Evolutionary conservation across 352 stramenopile genomes (phyloP).

Genomic region (Globisporangium viniferum): DNA sequence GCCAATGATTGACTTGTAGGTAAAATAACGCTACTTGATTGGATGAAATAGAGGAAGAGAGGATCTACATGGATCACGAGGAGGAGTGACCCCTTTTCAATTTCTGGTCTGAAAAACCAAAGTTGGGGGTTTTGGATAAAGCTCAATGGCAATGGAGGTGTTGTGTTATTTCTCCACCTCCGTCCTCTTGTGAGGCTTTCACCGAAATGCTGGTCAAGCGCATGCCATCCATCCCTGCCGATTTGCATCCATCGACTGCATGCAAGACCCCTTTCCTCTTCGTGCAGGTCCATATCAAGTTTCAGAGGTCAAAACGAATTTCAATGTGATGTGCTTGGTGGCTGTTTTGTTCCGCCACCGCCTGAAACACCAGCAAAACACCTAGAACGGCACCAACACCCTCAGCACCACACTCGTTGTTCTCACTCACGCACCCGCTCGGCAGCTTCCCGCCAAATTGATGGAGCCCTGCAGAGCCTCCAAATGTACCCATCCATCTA

Average conservation of each 20-base stretch:
- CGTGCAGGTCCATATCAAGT: slow-evolving; percentile 1
- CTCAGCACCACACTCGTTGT: not conserved
- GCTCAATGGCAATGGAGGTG: no score
- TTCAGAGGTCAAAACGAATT: slow-evolving; percentile 1
- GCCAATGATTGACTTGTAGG: not conserved
- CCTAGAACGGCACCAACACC: not conserved
- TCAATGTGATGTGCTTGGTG: not conserved
- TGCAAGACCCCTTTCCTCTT: not conserved
- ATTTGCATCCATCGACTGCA: not conserved
- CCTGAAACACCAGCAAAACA: not conserved
- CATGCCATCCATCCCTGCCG: no score
- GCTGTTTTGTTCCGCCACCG: not conserved
- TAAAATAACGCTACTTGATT: not conserved
- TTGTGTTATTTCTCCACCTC: no score
- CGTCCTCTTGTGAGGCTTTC: no score
- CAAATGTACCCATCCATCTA: not conserved
- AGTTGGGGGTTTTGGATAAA: not conserved
- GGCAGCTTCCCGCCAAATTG: no score
- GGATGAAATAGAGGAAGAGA: not conserved
- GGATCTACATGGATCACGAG: not conserved
- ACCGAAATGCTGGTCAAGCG: no score
- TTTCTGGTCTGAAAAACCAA: not conserved
- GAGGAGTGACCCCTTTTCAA: slow-evolving; percentile 8
- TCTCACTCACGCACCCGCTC: no score
- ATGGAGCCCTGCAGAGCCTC: not conserved